phyloP scores from a whole-genome alignment of 1,139 yeast species.

The Taphrina deformans region DNA sequence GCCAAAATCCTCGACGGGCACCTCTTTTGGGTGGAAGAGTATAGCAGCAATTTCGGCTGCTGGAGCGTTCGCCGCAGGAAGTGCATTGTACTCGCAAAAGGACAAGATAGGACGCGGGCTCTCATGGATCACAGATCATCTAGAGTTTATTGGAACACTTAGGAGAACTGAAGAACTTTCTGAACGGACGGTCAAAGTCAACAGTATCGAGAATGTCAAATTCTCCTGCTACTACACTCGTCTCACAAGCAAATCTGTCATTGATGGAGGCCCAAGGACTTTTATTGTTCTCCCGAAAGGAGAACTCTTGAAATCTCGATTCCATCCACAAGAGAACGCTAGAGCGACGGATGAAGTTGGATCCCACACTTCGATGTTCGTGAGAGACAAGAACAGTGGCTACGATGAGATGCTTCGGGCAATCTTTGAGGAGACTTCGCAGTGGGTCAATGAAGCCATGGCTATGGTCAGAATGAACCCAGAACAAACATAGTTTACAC shows the following conservation, averaged over 20 bases:
- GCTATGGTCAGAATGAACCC: background rate
- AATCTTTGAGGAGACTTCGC: constrained; percentile 1
- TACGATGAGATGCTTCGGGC: constrained; percentile 35
- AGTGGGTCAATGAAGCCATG: constrained; percentile 12
- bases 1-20: background rate
- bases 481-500: no score
- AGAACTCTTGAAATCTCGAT: constrained; percentile 36
- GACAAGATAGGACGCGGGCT: constrained; percentile 36
- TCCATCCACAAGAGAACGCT: constrained; percentile 36
- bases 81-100: constrained; percentile 38
- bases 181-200: constrained; percentile 34
- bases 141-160: constrained; percentile 37
- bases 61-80: constrained; percentile 38
- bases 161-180: constrained; percentile 34
- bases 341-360: constrained; percentile 38
- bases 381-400: constrained; percentile 33
- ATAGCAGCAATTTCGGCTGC: constrained; percentile 39
- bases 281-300: constrained; percentile 39
- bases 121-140: constrained; percentile 39
- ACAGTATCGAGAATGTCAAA: constrained; percentile 33
- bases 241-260: background rate
- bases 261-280: constrained; percentile 34
- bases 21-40: constrained; percentile 37
- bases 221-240: constrained; percentile 13
- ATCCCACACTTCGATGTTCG: constrained; percentile 39